Evolutionary conservation across 2,329 filamentous ascomycete species (phyloP).

Genomic region (Diaporthe aspalathi): DNA sequence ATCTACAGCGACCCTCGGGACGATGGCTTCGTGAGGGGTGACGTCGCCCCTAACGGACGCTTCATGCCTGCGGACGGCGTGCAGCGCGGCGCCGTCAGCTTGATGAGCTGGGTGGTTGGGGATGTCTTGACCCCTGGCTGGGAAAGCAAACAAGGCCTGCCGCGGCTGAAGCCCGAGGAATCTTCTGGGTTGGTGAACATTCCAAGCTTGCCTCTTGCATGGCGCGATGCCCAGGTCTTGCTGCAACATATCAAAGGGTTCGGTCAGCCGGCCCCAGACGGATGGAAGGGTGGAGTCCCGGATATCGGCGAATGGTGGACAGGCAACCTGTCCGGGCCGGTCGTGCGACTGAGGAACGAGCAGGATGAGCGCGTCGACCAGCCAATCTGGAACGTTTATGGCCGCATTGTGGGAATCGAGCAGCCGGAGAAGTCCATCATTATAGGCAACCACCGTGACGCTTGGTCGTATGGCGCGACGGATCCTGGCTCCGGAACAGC

Average conservation of each 20-base stretch:
- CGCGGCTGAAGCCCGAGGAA: slow-evolving; percentile 76
- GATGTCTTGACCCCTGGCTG: slow-evolving; percentile 94
- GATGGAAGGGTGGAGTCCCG: slow-evolving; percentile 83
- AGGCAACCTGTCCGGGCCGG: slow-evolving; percentile 78
- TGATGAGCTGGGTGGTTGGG: slow-evolving; percentile 86
- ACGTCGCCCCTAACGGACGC: slow-evolving; percentile 79
- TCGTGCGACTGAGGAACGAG: slow-evolving; percentile 84
- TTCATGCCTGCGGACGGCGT: slow-evolving; percentile 86
- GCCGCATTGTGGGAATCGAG: slow-evolving; percentile 85
- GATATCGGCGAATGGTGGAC: slow-evolving; percentile 86
- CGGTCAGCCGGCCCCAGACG: slow-evolving; percentile 74
- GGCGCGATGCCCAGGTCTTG: slow-evolving; percentile 86
- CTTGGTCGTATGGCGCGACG: slow-evolving; percentile 88
- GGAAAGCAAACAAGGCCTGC: slow-evolving; percentile 73
- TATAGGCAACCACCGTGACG: slow-evolving; percentile 92
- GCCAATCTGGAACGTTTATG: slow-evolving; percentile 92
- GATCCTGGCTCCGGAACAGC: slow-evolving; percentile 91
- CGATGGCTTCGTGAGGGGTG: slow-evolving; percentile 81
- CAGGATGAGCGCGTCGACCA: slow-evolving; percentile 87
- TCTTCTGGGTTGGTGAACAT: slow-evolving; percentile 82
- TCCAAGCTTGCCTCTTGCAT: slow-evolving; percentile 89
- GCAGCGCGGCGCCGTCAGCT: slow-evolving; percentile 82
- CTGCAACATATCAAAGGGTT: slow-evolving; percentile 80
- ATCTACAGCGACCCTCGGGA: slow-evolving; percentile 93
- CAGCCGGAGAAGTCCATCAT: slow-evolving; percentile 85